Percentiles rank a stretch among this genome's conserved stretches.
These are phyloP conservation scores for Excoecaria agallocha DNA, from an alignment of 345 rosid genomes.

Conservation along the genomic window DNA sequence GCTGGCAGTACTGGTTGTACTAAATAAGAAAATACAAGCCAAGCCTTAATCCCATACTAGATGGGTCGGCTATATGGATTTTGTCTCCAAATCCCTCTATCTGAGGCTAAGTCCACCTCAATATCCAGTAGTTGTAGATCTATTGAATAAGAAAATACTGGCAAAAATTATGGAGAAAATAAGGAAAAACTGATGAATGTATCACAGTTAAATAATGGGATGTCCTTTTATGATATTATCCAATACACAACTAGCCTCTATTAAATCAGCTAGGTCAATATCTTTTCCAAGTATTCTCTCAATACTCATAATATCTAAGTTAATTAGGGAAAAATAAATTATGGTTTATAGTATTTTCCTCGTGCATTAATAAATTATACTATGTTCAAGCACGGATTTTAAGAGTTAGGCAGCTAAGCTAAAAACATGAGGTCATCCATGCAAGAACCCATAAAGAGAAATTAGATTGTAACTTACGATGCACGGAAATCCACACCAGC, in stretches of 20 bases:
- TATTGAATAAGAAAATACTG: background rate
- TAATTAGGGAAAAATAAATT: background rate
- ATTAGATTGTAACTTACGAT: conserved; percentile 54
- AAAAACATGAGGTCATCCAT: background rate
- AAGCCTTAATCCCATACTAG: no score
- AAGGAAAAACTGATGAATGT: background rate
- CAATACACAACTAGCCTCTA: background rate
- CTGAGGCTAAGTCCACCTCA: no score
- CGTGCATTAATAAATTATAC: background rate
- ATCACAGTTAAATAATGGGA: background rate
- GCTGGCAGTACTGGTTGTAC: background rate
- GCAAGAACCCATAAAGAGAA: background rate
- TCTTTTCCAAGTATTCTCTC: background rate
- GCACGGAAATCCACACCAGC: conserved; percentile 93
- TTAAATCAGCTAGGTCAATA: background rate
- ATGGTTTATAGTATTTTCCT: background rate
- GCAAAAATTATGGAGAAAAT: background rate
- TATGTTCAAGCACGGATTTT: background rate
- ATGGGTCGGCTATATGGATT: no score
- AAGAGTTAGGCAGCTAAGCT: background rate
- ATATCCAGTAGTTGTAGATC: no score
- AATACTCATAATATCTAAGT: background rate
- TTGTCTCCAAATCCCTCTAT: no score
- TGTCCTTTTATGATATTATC: background rate
- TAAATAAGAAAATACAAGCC: background rate